Percentiles rank a stretch among this genome's conserved stretches.
Conservation (phyloP, 2,329 filamentous ascomycete species). For the Fusarium transvaalense region DNA sequence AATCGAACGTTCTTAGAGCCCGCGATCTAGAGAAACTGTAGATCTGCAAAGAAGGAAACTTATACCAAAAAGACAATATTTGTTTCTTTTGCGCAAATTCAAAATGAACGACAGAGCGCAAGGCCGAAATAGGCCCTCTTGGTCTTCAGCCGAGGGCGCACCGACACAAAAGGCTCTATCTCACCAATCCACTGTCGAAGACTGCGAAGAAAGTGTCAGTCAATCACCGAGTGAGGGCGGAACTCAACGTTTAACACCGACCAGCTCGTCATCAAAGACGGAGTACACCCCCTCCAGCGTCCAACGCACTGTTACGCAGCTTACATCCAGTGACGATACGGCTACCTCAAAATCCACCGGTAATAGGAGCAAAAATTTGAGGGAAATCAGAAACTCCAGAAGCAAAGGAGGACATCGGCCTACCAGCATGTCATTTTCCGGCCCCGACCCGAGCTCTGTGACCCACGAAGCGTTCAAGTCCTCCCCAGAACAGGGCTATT, state of each 20-base stretch:
- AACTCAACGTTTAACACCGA: constrained; percentile 29
- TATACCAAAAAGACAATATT: background rate
- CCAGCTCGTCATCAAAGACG: constrained; percentile 32
- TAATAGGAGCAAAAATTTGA: constrained; percentile 15
- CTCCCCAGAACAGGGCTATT: constrained; percentile 30
- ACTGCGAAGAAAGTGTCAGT: constrained; percentile 11
- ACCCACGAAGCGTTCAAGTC: constrained; percentile 27
- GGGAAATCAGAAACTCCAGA: constrained; percentile 26
- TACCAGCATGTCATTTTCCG: constrained; percentile 25
- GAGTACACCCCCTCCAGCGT: constrained; percentile 19
- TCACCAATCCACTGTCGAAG: constrained; percentile 17
- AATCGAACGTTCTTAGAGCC: background rate
- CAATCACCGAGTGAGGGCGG: constrained; percentile 17
- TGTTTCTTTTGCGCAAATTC: background rate
- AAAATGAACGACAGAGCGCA: constrained; percentile 22
- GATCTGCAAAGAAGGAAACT: background rate
- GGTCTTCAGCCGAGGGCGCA: constrained; percentile 23
- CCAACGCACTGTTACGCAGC: constrained; percentile 38
- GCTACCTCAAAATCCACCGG: constrained; percentile 7
- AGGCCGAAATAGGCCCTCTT: constrained; percentile 7
- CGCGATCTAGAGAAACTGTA: background rate
- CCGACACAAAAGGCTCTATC: background rate
- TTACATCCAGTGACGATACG: constrained; percentile 25
- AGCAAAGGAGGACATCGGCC: constrained; percentile 29
- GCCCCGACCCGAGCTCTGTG: constrained; percentile 25